Percentiles rank a stretch among this genome's conserved stretches.
Conservation (phyloP, 23 red algal species). For the Gracilaria gracilis region DNA sequence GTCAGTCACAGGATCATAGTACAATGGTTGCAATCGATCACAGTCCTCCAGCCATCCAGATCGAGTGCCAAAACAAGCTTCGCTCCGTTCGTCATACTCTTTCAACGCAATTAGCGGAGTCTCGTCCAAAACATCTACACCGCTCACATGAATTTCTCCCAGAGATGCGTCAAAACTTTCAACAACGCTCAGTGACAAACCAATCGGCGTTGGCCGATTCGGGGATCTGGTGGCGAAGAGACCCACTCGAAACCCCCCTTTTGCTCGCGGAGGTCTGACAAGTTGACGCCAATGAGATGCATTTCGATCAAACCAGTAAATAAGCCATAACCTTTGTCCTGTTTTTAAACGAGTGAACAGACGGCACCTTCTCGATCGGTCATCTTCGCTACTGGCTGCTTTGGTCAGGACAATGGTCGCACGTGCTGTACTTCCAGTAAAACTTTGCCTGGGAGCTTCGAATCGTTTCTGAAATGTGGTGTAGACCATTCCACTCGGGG, state of each 20-base stretch:
- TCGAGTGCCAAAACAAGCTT: not conserved
- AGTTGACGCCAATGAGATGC: constrained; percentile 59
- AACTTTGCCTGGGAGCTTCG: constrained; percentile 77
- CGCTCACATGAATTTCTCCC: constrained; percentile 42
- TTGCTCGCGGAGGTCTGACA: constrained; percentile 71
- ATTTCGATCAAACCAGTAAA: constrained; percentile 82
- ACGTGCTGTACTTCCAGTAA: constrained; percentile 32
- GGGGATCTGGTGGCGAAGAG: constrained; percentile 75
- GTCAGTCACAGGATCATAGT: constrained; percentile 61
- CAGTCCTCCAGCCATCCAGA: constrained; percentile 76
- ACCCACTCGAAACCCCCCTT: constrained; percentile 73
- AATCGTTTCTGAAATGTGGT: constrained; percentile 74
- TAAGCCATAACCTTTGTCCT: constrained; percentile 53
- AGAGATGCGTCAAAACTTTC: constrained; percentile 34
- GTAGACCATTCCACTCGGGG: constrained; percentile 63
- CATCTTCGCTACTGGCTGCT: not conserved
- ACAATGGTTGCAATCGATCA: constrained; percentile 50
- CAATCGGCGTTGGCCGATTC: constrained; percentile 71
- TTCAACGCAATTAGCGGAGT: constrained; percentile 67
- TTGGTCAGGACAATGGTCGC: constrained; percentile 42
- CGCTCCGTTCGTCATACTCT: constrained; percentile 38
- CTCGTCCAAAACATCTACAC: constrained; percentile 78
- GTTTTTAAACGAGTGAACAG: constrained; percentile 4
- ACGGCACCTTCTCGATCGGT: not conserved
- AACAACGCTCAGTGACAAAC: constrained; percentile 56